A percentile compares a stretch with the other conserved stretches of the same genome.
Evolutionary conservation across 2,329 filamentous ascomycete species (phyloP).

Genomic region (Alternaria consortialis): DNA sequence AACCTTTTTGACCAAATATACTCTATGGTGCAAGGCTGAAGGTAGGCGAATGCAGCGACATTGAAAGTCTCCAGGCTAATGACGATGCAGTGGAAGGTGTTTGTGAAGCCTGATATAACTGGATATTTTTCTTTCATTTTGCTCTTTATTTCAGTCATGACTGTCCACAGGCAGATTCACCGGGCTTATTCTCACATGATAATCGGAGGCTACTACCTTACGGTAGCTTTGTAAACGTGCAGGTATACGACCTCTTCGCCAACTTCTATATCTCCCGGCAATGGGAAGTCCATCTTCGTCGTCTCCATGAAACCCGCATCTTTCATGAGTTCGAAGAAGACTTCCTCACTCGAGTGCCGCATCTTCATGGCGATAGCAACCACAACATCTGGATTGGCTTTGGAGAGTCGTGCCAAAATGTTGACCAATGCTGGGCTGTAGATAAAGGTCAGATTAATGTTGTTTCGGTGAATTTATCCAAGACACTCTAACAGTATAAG

Average conservation of each 20-base stretch:
- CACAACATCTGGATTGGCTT: slow-evolving; percentile 59
- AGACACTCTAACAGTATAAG: not conserved
- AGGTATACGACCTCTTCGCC: slow-evolving; percentile 41
- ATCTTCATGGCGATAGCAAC: slow-evolving; percentile 72
- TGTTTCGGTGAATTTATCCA: not conserved
- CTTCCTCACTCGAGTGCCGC: slow-evolving; percentile 70
- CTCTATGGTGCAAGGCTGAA: no score
- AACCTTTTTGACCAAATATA: no score
- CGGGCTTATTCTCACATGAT: not conserved
- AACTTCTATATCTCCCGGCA: slow-evolving; percentile 40
- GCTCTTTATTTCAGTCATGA: not conserved
- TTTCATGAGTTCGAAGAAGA: slow-evolving; percentile 68
- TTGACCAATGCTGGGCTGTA: slow-evolving; percentile 67
- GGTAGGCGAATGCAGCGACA: no score
- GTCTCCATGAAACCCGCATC: slow-evolving; percentile 38
- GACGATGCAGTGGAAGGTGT: no score
- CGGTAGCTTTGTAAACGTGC: slow-evolving; percentile 18
- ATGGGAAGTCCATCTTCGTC: slow-evolving; percentile 17
- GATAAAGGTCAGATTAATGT: not conserved
- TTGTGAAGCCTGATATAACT: not conserved
- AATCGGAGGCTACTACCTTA: not conserved
- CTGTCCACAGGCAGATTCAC: not conserved
- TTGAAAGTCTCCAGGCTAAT: no score
- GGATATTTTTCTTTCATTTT: not conserved
- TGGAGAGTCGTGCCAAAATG: slow-evolving; percentile 62